phyloP scores from a whole-genome alignment of 441 rosid genomes.

The Jatropha podagrica region DNA sequence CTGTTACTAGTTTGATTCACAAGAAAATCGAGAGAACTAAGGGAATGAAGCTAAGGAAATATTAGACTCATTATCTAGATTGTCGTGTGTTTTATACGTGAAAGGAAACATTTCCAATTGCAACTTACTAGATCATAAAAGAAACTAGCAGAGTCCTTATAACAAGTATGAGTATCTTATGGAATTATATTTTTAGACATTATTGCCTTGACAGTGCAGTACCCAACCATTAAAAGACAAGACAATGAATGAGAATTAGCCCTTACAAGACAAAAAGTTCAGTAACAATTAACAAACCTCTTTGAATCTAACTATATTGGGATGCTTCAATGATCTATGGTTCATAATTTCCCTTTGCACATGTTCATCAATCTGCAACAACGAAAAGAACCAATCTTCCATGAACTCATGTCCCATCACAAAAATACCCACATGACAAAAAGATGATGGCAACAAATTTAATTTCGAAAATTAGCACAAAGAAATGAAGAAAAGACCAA shows the following conservation, averaged over 20 bases:
- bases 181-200: background rate
- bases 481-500: background rate
- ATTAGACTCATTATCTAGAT: too few species aligned
- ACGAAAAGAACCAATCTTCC: constrained; percentile 8
- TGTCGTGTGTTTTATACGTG: too few species aligned
- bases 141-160: background rate
- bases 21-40: too few species aligned
- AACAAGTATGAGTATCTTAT: too few species aligned
- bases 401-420: constrained; percentile 8
- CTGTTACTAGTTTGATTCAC: background rate
- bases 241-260: background rate
- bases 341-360: constrained; percentile 60
- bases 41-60: too few species aligned
- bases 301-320: constrained; percentile 56
- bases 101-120: too few species aligned
- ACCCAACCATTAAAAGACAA: background rate
- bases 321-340: constrained; percentile 61
- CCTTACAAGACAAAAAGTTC: background rate
- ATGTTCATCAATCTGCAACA: constrained; percentile 55
- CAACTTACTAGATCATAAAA: too few species aligned
- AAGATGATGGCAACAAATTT: background rate
- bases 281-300: constrained; percentile 35
- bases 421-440: constrained; percentile 11
- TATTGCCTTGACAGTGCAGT: background rate
- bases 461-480: background rate